These are phyloP conservation scores for Luvunga scandens DNA, from an alignment of 345 rosid species.

Conservation along the genomic window DNA sequence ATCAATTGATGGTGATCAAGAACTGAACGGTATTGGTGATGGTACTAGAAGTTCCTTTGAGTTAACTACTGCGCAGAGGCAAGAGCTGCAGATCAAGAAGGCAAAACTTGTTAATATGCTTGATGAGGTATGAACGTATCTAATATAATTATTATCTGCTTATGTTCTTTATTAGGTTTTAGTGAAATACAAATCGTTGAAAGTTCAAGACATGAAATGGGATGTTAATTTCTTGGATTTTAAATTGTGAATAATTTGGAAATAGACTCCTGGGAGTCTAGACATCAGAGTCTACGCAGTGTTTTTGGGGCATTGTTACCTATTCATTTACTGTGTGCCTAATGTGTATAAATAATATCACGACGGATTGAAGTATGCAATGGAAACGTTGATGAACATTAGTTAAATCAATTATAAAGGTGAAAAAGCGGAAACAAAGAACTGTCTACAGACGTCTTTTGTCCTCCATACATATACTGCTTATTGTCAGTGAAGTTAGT, in stretches of 20 bases:
- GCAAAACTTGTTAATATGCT: conserved; percentile 64
- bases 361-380: too few relatives aligned
- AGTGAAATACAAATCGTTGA: background rate
- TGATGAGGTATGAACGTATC: conserved; percentile 45
- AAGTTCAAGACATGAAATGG: background rate
- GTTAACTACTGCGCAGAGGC: conserved; percentile 45
- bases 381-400: background rate
- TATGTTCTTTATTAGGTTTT: too few relatives aligned
- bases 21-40: conserved; percentile 12
- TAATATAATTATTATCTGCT: background rate
- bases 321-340: too few relatives aligned
- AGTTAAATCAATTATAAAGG: background rate
- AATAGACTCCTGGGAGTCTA: background rate
- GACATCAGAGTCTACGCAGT: too few relatives aligned
- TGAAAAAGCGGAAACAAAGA: background rate
- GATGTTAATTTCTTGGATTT: background rate
- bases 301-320: too few relatives aligned
- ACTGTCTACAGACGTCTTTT: background rate
- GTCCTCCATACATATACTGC: background rate
- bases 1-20: conserved; percentile 26
- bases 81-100: conserved; percentile 65
- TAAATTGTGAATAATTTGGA: background rate
- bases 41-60: conserved; percentile 22
- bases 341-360: too few relatives aligned
- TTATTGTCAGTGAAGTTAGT: conserved; percentile 1